A percentile compares a stretch with the other conserved stretches of the same genome.
Evolutionary conservation across 1,284 basidiomycete species (phyloP).

Genomic region (Schizophyllum commune): DNA sequence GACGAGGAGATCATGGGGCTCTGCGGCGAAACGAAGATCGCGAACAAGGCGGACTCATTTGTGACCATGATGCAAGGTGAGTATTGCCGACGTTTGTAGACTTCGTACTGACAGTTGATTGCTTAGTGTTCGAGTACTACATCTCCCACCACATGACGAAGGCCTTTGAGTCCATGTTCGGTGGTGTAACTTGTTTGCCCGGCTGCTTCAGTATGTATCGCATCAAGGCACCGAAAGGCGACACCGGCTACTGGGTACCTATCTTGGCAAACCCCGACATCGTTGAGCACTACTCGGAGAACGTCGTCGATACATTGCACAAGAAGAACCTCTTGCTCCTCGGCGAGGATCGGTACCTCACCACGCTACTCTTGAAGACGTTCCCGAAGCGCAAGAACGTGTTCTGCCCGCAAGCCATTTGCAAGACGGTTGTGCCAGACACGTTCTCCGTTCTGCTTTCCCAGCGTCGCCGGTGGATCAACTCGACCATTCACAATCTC

Average conservation of each 20-base stretch:
- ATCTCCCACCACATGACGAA: slow-evolving; percentile 99
- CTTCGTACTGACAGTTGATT: slow-evolving; percentile 3
- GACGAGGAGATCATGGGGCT: slow-evolving; percentile 98
- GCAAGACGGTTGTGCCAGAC: slow-evolving; percentile 97
- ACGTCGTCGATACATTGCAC: slow-evolving; percentile 95
- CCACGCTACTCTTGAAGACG: slow-evolving; percentile 92
- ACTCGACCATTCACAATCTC: slow-evolving; percentile 97
- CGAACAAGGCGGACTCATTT: slow-evolving; percentile 96
- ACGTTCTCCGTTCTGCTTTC: slow-evolving; percentile 91
- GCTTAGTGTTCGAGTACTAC: slow-evolving; percentile 98
- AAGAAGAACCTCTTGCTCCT: slow-evolving; percentile 98
- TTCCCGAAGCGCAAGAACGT: slow-evolving; percentile 99
- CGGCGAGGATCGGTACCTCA: slow-evolving; percentile 98
- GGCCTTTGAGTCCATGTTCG: slow-evolving; percentile 99
- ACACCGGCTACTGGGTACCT: slow-evolving; percentile 95
- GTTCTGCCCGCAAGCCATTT: slow-evolving; percentile 97
- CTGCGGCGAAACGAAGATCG: slow-evolving; percentile 98
- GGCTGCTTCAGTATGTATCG: slow-evolving; percentile 99
- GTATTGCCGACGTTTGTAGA: slow-evolving; percentile 17
- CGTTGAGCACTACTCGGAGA: slow-evolving; percentile 96
- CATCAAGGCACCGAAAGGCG: slow-evolving; percentile 94
- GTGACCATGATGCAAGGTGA: slow-evolving; percentile 98
- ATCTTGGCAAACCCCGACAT: slow-evolving; percentile 97
- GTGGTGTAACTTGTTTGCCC: slow-evolving; percentile 98
- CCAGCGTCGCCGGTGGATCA: slow-evolving; percentile 98